Evolutionary conservation across 1,284 basidiomycete species (phyloP).

Genomic region (Pseudozyma pruni): DNA sequence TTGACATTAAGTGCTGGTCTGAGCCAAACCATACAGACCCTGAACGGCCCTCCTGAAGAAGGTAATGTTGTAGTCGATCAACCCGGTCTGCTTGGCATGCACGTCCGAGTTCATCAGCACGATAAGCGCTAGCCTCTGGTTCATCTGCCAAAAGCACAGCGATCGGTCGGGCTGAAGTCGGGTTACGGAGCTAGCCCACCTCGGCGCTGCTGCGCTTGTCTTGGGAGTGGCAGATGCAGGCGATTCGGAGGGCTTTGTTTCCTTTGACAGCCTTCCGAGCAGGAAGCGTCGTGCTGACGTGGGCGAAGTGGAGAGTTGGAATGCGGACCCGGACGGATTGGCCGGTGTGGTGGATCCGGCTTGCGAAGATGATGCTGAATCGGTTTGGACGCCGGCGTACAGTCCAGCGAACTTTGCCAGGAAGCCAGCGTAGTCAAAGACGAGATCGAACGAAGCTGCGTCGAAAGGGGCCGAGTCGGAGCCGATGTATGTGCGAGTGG

Average conservation of each 20-base stretch:
- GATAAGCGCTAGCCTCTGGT: slow-evolving; percentile 79
- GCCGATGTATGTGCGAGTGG: slow-evolving; percentile 86
- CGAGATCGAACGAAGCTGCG: slow-evolving; percentile 83
- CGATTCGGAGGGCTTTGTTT: not conserved
- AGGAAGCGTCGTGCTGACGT: slow-evolving; percentile 34
- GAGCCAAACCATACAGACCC: slow-evolving; percentile 63
- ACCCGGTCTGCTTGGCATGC: slow-evolving; percentile 79
- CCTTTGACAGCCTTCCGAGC: slow-evolving; percentile 27
- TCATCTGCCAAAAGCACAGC: slow-evolving; percentile 86
- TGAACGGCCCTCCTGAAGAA: slow-evolving; percentile 76
- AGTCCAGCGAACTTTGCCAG: slow-evolving; percentile 84
- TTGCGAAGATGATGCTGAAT: slow-evolving; percentile 1
- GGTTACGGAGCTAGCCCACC: slow-evolving; percentile 68
- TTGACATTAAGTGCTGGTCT: slow-evolving; percentile 28
- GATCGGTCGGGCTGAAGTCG: slow-evolving; percentile 79
- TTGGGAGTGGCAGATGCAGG: no score
- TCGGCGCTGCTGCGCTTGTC: slow-evolving; percentile 1
- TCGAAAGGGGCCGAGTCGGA: slow-evolving; percentile 94
- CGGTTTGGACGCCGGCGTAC: slow-evolving; percentile 72
- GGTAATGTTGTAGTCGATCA: slow-evolving; percentile 92
- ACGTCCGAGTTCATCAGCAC: slow-evolving; percentile 82
- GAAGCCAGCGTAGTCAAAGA: slow-evolving; percentile 89
- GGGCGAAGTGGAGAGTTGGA: slow-evolving; percentile 35
- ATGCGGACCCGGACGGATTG: not conserved
- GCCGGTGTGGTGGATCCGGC: slow-evolving; percentile 1